Percentiles rank a stretch among this genome's conserved stretches.
Conservation (phyloP, 1,284 basidiomycete species). For the Leccinum angustisporum region DNA sequence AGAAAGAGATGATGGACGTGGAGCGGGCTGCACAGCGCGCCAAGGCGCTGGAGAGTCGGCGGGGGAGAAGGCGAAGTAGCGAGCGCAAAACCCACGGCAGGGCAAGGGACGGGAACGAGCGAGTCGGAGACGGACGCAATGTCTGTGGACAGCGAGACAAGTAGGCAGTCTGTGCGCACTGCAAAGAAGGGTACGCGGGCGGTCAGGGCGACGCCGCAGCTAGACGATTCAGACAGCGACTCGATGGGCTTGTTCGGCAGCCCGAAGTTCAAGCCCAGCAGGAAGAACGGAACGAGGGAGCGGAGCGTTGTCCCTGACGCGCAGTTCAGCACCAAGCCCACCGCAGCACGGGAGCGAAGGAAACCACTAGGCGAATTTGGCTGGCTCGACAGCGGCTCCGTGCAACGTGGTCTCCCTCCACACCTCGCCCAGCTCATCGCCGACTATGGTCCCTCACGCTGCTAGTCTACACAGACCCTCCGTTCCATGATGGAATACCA, state of each 20-base stretch:
- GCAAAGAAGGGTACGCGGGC: conserved; percentile 5
- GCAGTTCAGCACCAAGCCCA: neutral
- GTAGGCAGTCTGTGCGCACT: conserved; percentile 6
- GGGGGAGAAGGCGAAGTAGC: conserved; percentile 24
- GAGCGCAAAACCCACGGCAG: conserved; percentile 11
- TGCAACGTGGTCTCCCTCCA: conserved; percentile 40
- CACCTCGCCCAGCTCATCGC: conserved; percentile 48
- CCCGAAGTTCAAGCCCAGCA: neutral
- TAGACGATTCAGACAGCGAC: conserved; percentile 8
- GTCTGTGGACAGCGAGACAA: conserved; percentile 27
- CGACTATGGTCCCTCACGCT: conserved; percentile 47
- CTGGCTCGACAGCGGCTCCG: conserved; percentile 2
- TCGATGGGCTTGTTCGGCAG: conserved; percentile 6
- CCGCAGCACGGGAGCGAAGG: neutral
- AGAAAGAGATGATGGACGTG: conserved; percentile 37
- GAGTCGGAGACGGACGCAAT: conserved; percentile 30
- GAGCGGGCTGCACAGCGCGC: conserved; percentile 29
- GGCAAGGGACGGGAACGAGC: conserved; percentile 6
- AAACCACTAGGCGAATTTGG: conserved; percentile 1
- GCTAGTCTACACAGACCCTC: conserved; percentile 47
- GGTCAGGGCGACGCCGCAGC: neutral
- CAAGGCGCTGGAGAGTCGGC: conserved; percentile 25
- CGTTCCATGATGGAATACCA: conserved; percentile 44
- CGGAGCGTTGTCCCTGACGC: neutral
- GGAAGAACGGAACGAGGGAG: conserved; percentile 2